Evolutionary conservation across 2,329 filamentous ascomycete species (phyloP).

Genomic region (Ceratocystis alfenasii): DNA sequence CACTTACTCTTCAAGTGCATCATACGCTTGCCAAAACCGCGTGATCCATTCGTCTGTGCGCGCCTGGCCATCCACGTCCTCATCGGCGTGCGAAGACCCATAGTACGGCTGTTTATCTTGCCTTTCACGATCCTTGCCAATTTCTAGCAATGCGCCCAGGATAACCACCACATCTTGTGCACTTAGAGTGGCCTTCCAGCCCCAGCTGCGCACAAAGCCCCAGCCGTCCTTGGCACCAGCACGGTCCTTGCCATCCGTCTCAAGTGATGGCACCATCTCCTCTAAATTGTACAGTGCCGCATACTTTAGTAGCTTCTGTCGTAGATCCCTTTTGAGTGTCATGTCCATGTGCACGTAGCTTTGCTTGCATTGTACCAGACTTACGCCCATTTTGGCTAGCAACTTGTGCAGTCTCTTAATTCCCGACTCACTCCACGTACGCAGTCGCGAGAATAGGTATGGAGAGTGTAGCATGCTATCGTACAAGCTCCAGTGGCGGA

Average conservation of each 20-base stretch:
- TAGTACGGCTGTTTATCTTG: constrained; percentile 23
- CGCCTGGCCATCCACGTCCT: constrained; percentile 38
- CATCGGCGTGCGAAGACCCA: constrained; percentile 27
- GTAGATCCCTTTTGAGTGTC: constrained; percentile 78
- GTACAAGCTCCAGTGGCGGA: constrained; percentile 93
- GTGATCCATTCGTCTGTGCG: constrained; percentile 53
- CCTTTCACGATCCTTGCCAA: constrained; percentile 49
- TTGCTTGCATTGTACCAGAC: constrained; percentile 83
- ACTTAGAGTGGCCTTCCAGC: constrained; percentile 87
- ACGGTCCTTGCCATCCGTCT: constrained; percentile 56
- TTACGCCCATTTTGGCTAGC: constrained; percentile 95
- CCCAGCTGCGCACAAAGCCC: constrained; percentile 96
- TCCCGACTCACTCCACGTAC: constrained; percentile 87
- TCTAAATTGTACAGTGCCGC: constrained; percentile 88
- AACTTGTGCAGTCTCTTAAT: constrained; percentile 84
- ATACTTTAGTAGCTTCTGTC: constrained; percentile 78
- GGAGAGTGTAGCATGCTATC: constrained; percentile 98
- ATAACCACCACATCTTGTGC: constrained; percentile 92
- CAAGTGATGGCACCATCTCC: constrained; percentile 72
- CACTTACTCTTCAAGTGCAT: constrained; percentile 56
- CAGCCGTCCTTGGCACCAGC: constrained; percentile 75
- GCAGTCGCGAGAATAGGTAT: constrained; percentile 80
- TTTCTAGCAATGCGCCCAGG: constrained; percentile 81
- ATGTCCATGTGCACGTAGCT: constrained; percentile 98
- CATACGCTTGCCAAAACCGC: constrained; percentile 61